Percentiles rank a stretch among this genome's conserved stretches.
These are phyloP conservation scores for Lecanicillium sp. DNA, from an alignment of 2,329 filamentous ascomycete genomes.

Conservation along the genomic window DNA sequence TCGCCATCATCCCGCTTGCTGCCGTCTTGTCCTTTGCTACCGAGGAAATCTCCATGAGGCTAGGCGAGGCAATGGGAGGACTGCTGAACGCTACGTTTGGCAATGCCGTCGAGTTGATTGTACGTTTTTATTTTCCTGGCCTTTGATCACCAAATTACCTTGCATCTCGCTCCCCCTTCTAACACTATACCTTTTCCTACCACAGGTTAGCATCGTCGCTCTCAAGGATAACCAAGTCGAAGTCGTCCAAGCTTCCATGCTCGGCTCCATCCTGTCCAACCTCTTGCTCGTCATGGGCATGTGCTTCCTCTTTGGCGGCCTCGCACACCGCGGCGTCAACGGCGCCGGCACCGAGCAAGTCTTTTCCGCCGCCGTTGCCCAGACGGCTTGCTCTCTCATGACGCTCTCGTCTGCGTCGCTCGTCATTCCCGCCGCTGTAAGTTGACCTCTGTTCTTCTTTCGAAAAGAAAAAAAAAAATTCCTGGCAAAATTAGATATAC, in stretches of 20 bases:
- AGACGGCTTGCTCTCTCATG: conserved; percentile 70
- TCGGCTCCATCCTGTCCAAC: conserved; percentile 92
- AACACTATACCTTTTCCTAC: conserved; percentile 3
- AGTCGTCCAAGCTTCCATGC: conserved; percentile 96
- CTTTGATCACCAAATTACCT: background rate
- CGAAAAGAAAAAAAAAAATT: background rate
- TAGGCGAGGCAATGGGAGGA: conserved; percentile 68
- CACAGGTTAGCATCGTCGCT: conserved; percentile 83
- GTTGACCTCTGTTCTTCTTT: too few relatives aligned
- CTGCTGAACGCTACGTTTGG: conserved; percentile 70
- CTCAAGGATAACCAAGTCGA: conserved; percentile 78
- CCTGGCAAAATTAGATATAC: too few relatives aligned
- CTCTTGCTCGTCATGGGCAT: conserved; percentile 79
- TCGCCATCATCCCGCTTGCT: conserved; percentile 70
- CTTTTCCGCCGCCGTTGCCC: conserved; percentile 70
- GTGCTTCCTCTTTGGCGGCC: conserved; percentile 69
- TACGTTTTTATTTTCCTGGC: conserved; percentile 25
- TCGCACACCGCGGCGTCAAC: conserved; percentile 48
- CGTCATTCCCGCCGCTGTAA: conserved; percentile 65
- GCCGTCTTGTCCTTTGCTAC: conserved; percentile 69
- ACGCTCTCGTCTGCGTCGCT: conserved; percentile 67
- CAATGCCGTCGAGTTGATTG: conserved; percentile 73
- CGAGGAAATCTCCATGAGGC: conserved; percentile 63
- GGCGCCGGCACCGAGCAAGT: conserved; percentile 56
- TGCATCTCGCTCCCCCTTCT: too few relatives aligned